Conservation (phyloP, 2,329 filamentous ascomycete genomes). For the Chaetoscypha palmicola region DNA sequence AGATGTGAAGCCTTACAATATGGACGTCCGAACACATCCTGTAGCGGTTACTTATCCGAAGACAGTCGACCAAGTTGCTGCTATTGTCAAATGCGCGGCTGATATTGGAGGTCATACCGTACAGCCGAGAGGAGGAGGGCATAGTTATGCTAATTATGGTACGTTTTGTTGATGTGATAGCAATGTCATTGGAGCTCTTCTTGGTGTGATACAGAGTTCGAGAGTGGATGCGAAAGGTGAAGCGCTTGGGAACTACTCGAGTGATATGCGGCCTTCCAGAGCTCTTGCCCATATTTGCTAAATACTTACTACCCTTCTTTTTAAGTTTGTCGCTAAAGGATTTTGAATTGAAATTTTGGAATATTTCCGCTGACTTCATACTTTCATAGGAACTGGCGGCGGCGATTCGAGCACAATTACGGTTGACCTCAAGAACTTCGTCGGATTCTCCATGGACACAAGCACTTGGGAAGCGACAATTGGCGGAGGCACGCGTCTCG, state of each 20-base stretch:
- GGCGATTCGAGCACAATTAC: constrained; percentile 44
- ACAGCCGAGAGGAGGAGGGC: constrained; percentile 45
- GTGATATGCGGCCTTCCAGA: too few species aligned
- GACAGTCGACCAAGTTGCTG: constrained; percentile 34
- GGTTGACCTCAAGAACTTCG: constrained; percentile 48
- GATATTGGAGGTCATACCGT: constrained; percentile 34
- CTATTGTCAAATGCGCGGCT: constrained; percentile 40
- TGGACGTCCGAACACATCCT: constrained; percentile 15
- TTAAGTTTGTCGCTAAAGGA: too few species aligned
- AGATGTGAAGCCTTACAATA: constrained; percentile 24
- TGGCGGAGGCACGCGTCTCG: constrained; percentile 46
- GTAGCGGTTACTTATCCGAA: constrained; percentile 22
- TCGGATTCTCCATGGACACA: constrained; percentile 46
- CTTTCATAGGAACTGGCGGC: too few species aligned
- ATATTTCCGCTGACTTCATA: too few species aligned
- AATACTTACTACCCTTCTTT: too few species aligned
- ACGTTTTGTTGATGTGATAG: too few species aligned
- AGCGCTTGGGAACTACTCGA: too few species aligned
- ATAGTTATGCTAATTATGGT: constrained; percentile 43
- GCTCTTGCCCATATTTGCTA: too few species aligned
- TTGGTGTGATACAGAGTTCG: too few species aligned
- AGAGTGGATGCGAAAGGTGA: too few species aligned
- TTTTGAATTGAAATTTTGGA: too few species aligned
- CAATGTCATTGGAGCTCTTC: too few species aligned
- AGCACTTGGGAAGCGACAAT: constrained; percentile 47